Base-by-base conservation (phyloP, 1,284 basidiomycete species). In the Somion occarium region DNA sequence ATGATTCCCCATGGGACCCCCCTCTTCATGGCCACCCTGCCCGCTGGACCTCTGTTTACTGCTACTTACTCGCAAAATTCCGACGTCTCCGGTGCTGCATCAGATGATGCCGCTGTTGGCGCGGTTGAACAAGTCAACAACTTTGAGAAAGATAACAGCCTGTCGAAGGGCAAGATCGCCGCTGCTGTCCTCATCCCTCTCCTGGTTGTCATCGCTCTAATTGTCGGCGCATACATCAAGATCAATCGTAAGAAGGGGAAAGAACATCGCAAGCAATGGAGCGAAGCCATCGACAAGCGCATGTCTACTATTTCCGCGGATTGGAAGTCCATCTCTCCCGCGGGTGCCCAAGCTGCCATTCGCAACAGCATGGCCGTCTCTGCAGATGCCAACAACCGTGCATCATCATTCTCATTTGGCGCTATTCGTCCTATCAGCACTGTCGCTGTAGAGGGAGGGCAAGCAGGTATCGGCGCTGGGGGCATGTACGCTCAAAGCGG, bases 301-400 rank as follows among this genome's bases (percentile, higher is more conserved):
- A 91, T 92, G 91, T 85, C 84, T 15, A 83, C 84, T 54, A 82
- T 91, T 57, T 83, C 82, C 5, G 71, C 73, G 12, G 86, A 90
- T 60, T 92, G 90, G 89, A 82, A 82, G 62, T 75, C 78, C 30
- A 83, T 92, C 62, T 83, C 85, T 2, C 74, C 78, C 9, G 83
- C 80, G 2, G 89, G 87, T 48, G 88, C 88, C 1, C 74, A 75
- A 34, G 85, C 82, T 37, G 88, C 85, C 5, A 82, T 91, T 54
- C 78, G 88, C 52, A 76, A 76, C 56, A 86, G 83, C 48, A 82
- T 91, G 44, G 83, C 84, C 15, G 67, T 79, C 18, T 59, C 53
- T 13, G 52, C 43, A 50, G 68, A 65, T 26, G 67, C 56, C 22
- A 65, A 68, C 18, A 69, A 67, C 53, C 75, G 81, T 38, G 63